Percentiles rank a stretch among this genome's conserved stretches.
Evolutionary conservation across 1,139 yeast genomes (phyloP).

Genomic region (Pichia sp.): DNA sequence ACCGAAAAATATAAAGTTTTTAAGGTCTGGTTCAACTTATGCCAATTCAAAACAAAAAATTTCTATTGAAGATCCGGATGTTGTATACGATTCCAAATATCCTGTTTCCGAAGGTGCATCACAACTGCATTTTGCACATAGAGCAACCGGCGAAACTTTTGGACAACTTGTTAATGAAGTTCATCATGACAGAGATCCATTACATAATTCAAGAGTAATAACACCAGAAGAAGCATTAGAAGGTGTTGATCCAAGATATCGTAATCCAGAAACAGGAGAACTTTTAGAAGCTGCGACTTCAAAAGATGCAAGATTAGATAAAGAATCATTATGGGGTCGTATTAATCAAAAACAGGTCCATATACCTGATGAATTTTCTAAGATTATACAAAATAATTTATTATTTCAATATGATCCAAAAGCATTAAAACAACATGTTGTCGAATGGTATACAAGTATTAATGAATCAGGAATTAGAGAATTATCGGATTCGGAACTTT

Average conservation of each 20-base stretch:
- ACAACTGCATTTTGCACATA: constrained; percentile 21
- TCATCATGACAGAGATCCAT: constrained; percentile 28
- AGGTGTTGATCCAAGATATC: constrained; percentile 26
- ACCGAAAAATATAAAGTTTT: no score
- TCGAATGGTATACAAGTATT: constrained; percentile 44
- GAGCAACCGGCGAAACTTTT: constrained; percentile 28
- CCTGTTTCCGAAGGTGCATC: constrained; percentile 19
- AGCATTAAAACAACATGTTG: constrained; percentile 49
- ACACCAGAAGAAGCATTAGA: constrained; percentile 25
- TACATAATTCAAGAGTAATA: constrained; percentile 30
- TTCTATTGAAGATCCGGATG: constrained; percentile 22
- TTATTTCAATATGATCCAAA: constrained; percentile 49
- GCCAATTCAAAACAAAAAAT: constrained; percentile 3
- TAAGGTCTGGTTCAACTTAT: background rate
- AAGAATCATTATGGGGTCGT: constrained; percentile 42
- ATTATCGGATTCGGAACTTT: constrained; percentile 46
- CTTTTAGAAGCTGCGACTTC: constrained; percentile 36
- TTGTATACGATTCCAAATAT: constrained; percentile 14
- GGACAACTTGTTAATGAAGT: constrained; percentile 45
- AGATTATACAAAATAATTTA: constrained; percentile 55
- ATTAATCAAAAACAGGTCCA: constrained; percentile 39
- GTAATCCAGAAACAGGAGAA: constrained; percentile 28
- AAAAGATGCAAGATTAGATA: constrained; percentile 49
- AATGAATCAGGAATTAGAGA: constrained; percentile 46
- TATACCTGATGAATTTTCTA: constrained; percentile 49